Conservation (phyloP, 2,329 filamentous ascomycete species). For the Penicillium fuscoglaucum region DNA sequence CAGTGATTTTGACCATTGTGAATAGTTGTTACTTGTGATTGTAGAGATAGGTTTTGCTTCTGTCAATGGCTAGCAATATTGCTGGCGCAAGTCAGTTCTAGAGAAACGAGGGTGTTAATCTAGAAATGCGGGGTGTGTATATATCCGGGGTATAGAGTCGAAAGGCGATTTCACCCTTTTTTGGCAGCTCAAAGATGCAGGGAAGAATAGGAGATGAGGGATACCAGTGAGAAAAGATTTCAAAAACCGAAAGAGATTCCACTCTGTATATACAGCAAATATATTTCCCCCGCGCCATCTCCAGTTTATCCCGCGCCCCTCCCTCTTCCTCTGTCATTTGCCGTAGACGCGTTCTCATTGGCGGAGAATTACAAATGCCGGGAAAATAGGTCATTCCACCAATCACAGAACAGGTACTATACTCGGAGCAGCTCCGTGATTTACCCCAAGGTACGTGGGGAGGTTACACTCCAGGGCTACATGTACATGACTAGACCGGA, state of each 20-base stretch:
- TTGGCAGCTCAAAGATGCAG: not conserved
- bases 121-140: slow-evolving; percentile 11
- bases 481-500: not conserved
- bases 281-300: slow-evolving; percentile 21
- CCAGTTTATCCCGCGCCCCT: slow-evolving; percentile 20
- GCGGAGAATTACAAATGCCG: slow-evolving; percentile 18
- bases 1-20: slow-evolving; percentile 65
- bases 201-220: not conserved
- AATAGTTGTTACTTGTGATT: slow-evolving; percentile 1
- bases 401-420: slow-evolving; percentile 11
- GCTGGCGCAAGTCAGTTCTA: slow-evolving; percentile 4
- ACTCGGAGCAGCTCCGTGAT: slow-evolving; percentile 24
- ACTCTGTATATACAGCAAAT: slow-evolving; percentile 22
- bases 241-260: slow-evolving; percentile 5
- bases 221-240: slow-evolving; percentile 5
- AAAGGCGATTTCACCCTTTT: not conserved
- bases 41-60: not conserved
- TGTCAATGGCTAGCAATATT: slow-evolving; percentile 11
- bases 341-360: slow-evolving; percentile 20
- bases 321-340: slow-evolving; percentile 4
- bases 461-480: slow-evolving; percentile 2
- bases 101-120: not conserved
- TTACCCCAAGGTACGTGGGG: slow-evolving; percentile 7
- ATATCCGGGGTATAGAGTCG: not conserved
- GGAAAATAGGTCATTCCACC: slow-evolving; percentile 27